Conservation (phyloP, 768 basidiomycete species). For the Strobilomyces echinocephalus region DNA sequence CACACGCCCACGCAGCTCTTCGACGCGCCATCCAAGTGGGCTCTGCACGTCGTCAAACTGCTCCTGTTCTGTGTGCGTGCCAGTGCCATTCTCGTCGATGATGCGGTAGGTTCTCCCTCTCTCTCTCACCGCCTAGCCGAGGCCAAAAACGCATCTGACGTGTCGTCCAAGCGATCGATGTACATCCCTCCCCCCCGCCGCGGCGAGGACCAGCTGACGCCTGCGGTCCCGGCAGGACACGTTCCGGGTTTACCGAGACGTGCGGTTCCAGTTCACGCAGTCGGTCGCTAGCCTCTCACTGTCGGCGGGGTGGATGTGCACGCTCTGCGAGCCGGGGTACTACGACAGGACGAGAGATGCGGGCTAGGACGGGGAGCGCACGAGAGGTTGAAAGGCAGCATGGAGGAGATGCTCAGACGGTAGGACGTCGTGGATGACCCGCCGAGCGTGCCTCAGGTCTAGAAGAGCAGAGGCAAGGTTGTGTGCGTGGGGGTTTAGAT, state of each 20-base stretch:
- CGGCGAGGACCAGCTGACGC: no score
- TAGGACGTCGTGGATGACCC: conserved; percentile 16
- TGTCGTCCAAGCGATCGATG: neutral
- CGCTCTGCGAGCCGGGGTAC: conserved; percentile 2
- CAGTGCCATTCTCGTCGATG: conserved; percentile 45
- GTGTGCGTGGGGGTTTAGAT: neutral
- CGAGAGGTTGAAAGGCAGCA: conserved; percentile 15
- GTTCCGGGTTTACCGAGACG: neutral
- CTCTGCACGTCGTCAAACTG: conserved; percentile 38
- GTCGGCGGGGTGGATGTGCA: neutral
- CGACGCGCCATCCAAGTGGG: conserved; percentile 39
- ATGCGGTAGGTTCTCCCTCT: conserved; percentile 33
- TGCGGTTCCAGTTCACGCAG: neutral
- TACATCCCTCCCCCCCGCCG: neutral
- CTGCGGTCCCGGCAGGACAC: neutral
- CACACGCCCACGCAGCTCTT: conserved; percentile 26
- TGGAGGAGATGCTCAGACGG: conserved; percentile 7
- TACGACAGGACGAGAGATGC: neutral
- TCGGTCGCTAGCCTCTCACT: neutral
- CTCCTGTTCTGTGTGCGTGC: conserved; percentile 37
- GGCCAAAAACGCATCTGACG: no score
- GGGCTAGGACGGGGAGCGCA: neutral
- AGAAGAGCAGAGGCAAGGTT: conserved; percentile 17
- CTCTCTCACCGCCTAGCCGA: no score
- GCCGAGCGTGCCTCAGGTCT: conserved; percentile 6